Base-by-base conservation (phyloP, 169 alveolate species). In the Theileria equi region DNA sequence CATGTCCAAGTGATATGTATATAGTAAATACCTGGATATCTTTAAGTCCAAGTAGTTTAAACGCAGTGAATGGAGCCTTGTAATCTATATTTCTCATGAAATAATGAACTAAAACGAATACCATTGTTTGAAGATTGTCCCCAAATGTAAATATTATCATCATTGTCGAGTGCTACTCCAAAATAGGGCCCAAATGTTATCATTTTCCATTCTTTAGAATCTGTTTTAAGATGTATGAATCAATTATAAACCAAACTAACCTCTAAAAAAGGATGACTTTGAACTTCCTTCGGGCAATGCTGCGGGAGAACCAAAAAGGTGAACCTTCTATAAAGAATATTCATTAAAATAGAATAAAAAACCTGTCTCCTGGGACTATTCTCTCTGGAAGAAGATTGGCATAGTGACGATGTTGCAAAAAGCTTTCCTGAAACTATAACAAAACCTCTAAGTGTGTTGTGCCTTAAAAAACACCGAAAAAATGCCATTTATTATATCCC, bases 141-240 rank as follows among this genome's bases (percentile, higher is more conserved):
- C 84, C 84, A 74, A 38, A 74, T 16, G 64, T 74, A 74, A 36
- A 74, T 55, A 5, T 31, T 19, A 5, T 58, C 60, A 0, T 28
- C 3, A 17, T 26, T 5, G 31, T 74, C 72, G 7, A 74, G 17
- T 1, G 84, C 78, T 10, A 68, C 79, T 5, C 84, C 84, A 55
- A 74, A 74, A 5, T 31, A 25, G 1, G 84, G 84, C n/a, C 84
- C 84, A 26, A 74, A 74, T 26, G 68, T 53, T 28, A 74, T 38
- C 32, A 57, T 43, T 16, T 31, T 29, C 69, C 84, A 74, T 8
- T 25, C 23, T 5, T 17, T 19, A 5, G 57, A 53, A 6, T 50
- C 78, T 58, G n/a, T 47, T 2, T 23, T 23, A 0, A 11, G 34
- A 5, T 25, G 2, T 0, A 16, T 1, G 17, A n/a, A 21, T 28